A percentile compares a stretch with the other conserved stretches of the same genome.
Evolutionary conservation across 192 early-diverging fungal genomes (phyloP).

Genomic region (Entomortierella parvispora): DNA sequence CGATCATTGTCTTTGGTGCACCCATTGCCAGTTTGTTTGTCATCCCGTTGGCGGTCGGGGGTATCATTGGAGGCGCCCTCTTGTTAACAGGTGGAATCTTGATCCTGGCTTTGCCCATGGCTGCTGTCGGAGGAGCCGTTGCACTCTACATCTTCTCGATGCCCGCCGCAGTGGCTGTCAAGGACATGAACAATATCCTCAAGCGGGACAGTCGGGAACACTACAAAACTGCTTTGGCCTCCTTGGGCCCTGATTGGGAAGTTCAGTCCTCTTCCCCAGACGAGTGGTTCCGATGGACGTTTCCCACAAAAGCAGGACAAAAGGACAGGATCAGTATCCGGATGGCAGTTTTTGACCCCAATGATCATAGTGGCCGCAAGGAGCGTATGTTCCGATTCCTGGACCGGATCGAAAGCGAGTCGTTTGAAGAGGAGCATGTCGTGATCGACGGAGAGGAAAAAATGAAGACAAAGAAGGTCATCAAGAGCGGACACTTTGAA

Average conservation of each 20-base stretch:
- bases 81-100: constrained; percentile 28
- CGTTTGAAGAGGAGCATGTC: background rate
- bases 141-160: constrained; percentile 14
- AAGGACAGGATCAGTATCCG: constrained; percentile 32
- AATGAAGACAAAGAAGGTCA: background rate
- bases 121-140: constrained; percentile 16
- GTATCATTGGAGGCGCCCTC: constrained; percentile 23
- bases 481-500: background rate
- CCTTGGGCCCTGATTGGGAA: constrained; percentile 34
- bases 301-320: constrained; percentile 9
- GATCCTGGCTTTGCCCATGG: constrained; percentile 25
- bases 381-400: background rate
- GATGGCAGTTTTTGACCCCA: constrained; percentile 35
- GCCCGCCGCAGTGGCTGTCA: constrained; percentile 12
- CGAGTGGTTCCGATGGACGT: constrained; percentile 48
- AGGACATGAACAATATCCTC: constrained; percentile 29
- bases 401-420: background rate
- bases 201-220: constrained; percentile 11
- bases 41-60: constrained; percentile 24
- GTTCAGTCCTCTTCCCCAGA: constrained; percentile 16
- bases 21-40: constrained; percentile 13
- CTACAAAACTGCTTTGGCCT: constrained; percentile 11
- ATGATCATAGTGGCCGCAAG: constrained; percentile 26
- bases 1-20: constrained; percentile 26
- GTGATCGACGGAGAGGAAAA: background rate